Conservation (phyloP, 257 asterid genomes). For the Verbascum thapsus region DNA sequence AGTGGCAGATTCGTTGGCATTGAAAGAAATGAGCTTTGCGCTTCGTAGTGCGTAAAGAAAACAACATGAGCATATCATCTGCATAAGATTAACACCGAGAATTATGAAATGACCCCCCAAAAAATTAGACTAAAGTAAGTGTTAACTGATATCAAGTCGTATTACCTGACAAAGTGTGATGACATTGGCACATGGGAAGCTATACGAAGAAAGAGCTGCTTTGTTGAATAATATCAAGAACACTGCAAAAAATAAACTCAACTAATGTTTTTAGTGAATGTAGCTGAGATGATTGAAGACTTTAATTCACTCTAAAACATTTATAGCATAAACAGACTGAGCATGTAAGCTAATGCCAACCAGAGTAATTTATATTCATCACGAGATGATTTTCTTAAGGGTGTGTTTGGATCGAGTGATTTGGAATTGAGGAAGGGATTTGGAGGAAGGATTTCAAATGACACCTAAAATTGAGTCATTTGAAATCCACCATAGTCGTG, state of each 20-base stretch:
- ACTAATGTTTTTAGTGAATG: constrained; percentile 15
- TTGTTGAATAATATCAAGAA: constrained; percentile 87
- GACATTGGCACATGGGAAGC: constrained; percentile 87
- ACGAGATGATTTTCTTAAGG: neutral
- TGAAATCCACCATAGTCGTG: no score
- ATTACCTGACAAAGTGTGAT: constrained; percentile 92
- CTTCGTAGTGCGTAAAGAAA: constrained; percentile 66
- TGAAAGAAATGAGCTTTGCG: constrained; percentile 67
- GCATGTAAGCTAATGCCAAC: constrained; percentile 5
- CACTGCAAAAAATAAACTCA: constrained; percentile 60
- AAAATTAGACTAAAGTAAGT: no score
- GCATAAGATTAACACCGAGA: constrained; percentile 34
- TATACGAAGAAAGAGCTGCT: constrained; percentile 93
- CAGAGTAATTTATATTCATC: neutral
- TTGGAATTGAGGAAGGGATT: no score
- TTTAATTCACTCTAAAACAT: no score
- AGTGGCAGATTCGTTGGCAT: constrained; percentile 46
- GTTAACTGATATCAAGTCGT: no score
- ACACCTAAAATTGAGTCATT: no score
- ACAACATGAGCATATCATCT: constrained; percentile 79
- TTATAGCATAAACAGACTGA: neutral
- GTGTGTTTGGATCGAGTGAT: no score
- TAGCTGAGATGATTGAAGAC: neutral
- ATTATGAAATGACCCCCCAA: no score
- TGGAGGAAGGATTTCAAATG: no score